A percentile compares a stretch with the other conserved stretches of the same genome.
Conservation (phyloP, 148 eudicot species). For the Polygonum aviculare region DNA sequence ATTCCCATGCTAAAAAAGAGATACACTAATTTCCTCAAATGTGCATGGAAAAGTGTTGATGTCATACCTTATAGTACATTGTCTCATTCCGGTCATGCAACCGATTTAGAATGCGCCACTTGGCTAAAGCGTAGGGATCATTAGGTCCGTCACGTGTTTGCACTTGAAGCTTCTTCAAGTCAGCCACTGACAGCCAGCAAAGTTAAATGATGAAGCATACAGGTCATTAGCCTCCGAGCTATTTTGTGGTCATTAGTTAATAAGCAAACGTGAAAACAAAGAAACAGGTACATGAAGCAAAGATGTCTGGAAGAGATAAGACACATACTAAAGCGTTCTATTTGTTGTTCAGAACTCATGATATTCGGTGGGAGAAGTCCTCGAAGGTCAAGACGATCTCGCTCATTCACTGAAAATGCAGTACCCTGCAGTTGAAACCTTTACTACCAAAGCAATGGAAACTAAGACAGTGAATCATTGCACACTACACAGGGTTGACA, state of each 20-base stretch:
- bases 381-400: conserved; percentile 96
- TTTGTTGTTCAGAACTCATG: conserved; percentile 74
- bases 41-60: no score
- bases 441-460: background rate
- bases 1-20: no score
- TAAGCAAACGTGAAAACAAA: no score
- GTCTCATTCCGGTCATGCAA: conserved; percentile 97
- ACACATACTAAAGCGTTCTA: conserved; percentile 81
- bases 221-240: no score
- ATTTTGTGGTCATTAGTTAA: no score
- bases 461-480: background rate
- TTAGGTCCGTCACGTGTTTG: conserved; percentile 90
- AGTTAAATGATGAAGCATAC: no score
- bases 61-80: conserved; percentile 71
- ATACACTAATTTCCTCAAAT: no score
- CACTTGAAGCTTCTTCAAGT: conserved; percentile 68
- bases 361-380: conserved; percentile 98
- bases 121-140: conserved; percentile 85
- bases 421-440: conserved; percentile 52
- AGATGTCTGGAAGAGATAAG: background rate
- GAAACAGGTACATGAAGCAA: no score
- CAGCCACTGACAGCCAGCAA: conserved; percentile 48
- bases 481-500: no score
- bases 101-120: conserved; percentile 93
- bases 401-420: conserved; percentile 91